These are phyloP conservation scores for Sordaria brevicollis DNA, from an alignment of 495 filamentous ascomycete genomes.

Conservation along the genomic window DNA sequence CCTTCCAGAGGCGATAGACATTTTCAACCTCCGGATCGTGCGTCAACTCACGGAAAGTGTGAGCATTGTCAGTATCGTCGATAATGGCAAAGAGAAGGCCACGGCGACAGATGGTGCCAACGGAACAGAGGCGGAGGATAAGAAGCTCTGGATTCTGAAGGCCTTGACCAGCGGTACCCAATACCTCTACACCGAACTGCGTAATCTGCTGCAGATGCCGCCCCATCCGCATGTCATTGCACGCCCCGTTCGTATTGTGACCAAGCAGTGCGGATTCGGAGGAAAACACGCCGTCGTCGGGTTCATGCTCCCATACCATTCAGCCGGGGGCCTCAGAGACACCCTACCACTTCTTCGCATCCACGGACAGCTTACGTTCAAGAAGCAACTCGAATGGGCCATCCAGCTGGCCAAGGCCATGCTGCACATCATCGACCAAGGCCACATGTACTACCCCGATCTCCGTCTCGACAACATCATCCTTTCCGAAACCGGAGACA, in stretches of 20 bases:
- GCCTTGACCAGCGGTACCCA: constrained; percentile 38
- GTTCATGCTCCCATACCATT: constrained; percentile 34
- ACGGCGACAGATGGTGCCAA: background rate
- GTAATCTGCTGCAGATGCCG: constrained; percentile 31
- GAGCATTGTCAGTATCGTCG: constrained; percentile 28
- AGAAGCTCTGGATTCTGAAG: constrained; percentile 35
- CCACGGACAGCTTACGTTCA: constrained; percentile 22
- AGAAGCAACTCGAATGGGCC: constrained; percentile 33
- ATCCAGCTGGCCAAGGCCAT: constrained; percentile 33
- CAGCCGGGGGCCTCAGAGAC: constrained; percentile 32
- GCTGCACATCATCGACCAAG: constrained; percentile 23
- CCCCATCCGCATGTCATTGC: constrained; percentile 33
- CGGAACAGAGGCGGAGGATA: background rate
- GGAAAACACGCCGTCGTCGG: constrained; percentile 35
- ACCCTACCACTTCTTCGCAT: constrained; percentile 30
- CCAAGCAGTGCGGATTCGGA: constrained; percentile 35
- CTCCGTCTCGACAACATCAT: constrained; percentile 40
- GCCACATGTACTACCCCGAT: constrained; percentile 37
- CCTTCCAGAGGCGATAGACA: constrained; percentile 27
- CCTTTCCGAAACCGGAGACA: constrained; percentile 24
- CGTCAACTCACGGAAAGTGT: constrained; percentile 37
- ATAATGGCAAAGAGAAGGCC: background rate
- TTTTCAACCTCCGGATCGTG: constrained; percentile 28
- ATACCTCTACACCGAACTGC: constrained; percentile 38
- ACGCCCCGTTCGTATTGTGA: constrained; percentile 32